phyloP scores from a whole-genome alignment of 1,284 basidiomycete genomes.

The Laetiporus sulphureus region DNA sequence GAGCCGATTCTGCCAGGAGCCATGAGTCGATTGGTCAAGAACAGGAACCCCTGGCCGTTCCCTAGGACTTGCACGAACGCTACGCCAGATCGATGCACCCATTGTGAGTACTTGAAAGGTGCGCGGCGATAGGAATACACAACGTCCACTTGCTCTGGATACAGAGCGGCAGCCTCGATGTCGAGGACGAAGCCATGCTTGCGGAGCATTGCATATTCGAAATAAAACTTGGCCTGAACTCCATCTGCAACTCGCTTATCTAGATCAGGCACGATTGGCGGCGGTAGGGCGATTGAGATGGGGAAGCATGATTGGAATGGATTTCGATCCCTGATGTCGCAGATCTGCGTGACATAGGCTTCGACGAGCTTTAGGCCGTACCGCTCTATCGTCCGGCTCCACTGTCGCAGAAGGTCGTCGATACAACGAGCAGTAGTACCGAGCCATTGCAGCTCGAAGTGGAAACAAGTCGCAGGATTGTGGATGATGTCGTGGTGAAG shows the following conservation, averaged over 20 bases:
- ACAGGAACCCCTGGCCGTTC: conserved; percentile 73
- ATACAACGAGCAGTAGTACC: conserved; percentile 94
- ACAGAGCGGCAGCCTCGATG: conserved; percentile 73
- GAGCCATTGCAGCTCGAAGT: conserved; percentile 97
- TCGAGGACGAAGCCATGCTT: conserved; percentile 83
- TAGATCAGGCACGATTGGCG: conserved; percentile 66
- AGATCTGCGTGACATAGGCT: conserved; percentile 83
- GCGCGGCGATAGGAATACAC: conserved; percentile 82
- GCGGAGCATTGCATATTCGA: conserved; percentile 75
- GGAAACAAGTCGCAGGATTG: conserved; percentile 86
- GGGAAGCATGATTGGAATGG: conserved; percentile 88
- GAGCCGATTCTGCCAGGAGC: conserved; percentile 56
- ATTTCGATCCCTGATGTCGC: conserved; percentile 75
- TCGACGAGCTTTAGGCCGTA: conserved; percentile 93
- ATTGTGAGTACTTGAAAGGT: conserved; percentile 79
- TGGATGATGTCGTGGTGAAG: conserved; percentile 91
- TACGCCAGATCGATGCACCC: conserved; percentile 81
- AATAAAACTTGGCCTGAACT: conserved; percentile 60
- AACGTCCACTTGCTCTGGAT: conserved; percentile 78
- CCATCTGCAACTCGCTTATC: conserved; percentile 63
- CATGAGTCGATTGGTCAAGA: conserved; percentile 82
- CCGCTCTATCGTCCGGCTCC: conserved; percentile 82
- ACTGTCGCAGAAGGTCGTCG: conserved; percentile 83
- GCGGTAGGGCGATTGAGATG: conserved; percentile 64
- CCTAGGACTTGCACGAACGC: conserved; percentile 87